These are phyloP conservation scores for Dryas alaskensis DNA, from an alignment of 306 rosid genomes.

Conservation along the genomic window DNA sequence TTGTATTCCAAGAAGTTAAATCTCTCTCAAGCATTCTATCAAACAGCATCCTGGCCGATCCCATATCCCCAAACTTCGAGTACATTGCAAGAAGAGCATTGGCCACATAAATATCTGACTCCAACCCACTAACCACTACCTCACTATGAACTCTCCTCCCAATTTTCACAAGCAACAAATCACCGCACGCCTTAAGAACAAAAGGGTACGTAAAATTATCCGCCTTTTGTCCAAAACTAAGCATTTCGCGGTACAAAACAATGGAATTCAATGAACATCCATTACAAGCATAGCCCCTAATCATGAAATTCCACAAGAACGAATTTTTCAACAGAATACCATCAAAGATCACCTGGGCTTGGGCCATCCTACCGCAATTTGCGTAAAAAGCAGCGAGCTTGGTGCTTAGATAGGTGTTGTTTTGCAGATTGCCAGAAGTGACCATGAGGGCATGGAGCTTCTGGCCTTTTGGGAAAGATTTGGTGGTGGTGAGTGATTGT, in stretches of 20 bases:
- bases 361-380: conserved; percentile 38
- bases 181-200: conserved; percentile 63
- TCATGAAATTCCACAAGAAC: conserved; percentile 54
- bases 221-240: conserved; percentile 32
- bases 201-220: conserved; percentile 61
- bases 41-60: conserved; percentile 43
- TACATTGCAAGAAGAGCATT: conserved; percentile 53
- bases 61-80: conserved; percentile 39
- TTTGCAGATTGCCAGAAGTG: conserved; percentile 39
- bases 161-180: conserved; percentile 35
- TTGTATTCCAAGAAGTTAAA: conserved; percentile 51
- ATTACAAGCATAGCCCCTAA: conserved; percentile 48
- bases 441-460: conserved; percentile 45
- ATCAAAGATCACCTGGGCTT: conserved; percentile 46
- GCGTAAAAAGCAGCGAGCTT: conserved; percentile 58
- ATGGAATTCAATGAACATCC: conserved; percentile 29
- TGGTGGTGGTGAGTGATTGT: conserved; percentile 47
- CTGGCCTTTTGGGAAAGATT: conserved; percentile 36
- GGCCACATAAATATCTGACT: conserved; percentile 47
- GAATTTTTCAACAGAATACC: conserved; percentile 34
- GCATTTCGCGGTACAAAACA: conserved; percentile 47
- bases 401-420: conserved; percentile 44
- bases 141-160: conserved; percentile 50
- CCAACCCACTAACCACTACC: conserved; percentile 46
- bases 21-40: conserved; percentile 55